Evolutionary conservation across 352 stramenopile species (phyloP).

Genomic region (Phytophthora multivora): DNA sequence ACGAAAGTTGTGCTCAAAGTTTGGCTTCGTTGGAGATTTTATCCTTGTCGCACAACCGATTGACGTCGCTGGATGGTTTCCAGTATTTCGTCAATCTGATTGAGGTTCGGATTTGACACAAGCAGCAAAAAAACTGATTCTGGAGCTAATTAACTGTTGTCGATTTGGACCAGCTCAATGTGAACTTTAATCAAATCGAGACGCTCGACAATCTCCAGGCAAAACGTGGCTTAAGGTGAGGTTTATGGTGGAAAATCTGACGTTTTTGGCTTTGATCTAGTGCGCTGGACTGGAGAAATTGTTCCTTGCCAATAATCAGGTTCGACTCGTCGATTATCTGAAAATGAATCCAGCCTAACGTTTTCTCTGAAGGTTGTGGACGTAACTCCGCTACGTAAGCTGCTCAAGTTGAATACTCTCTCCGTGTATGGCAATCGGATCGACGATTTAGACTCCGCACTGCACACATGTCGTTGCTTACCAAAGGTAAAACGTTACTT

Average conservation of each 20-base stretch:
- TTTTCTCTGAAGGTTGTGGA: constrained; percentile 39
- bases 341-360: no score
- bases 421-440: constrained; percentile 70
- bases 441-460: constrained; percentile 41
- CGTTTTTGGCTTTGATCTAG: constrained; percentile 22
- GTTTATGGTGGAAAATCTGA: not conserved
- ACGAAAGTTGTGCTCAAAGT: constrained; percentile 60
- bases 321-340: constrained; percentile 5
- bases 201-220: constrained; percentile 58
- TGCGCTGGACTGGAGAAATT: constrained; percentile 66
- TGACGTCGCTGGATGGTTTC: constrained; percentile 65
- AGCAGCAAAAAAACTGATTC: no score
- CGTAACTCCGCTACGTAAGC: constrained; percentile 46
- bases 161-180: constrained; percentile 50
- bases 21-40: constrained; percentile 73
- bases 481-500: constrained; percentile 38
- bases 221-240: not conserved
- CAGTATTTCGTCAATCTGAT: constrained; percentile 75
- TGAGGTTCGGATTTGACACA: constrained; percentile 40
- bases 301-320: constrained; percentile 67
- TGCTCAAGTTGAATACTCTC: constrained; percentile 60
- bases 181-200: constrained; percentile 72
- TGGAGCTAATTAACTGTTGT: not conserved
- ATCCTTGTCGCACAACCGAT: constrained; percentile 82
- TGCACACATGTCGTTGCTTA: constrained; percentile 59